Base-by-base conservation (phyloP, 495 filamentous ascomycete genomes). In the Friedmanniomyces simplex region DNA sequence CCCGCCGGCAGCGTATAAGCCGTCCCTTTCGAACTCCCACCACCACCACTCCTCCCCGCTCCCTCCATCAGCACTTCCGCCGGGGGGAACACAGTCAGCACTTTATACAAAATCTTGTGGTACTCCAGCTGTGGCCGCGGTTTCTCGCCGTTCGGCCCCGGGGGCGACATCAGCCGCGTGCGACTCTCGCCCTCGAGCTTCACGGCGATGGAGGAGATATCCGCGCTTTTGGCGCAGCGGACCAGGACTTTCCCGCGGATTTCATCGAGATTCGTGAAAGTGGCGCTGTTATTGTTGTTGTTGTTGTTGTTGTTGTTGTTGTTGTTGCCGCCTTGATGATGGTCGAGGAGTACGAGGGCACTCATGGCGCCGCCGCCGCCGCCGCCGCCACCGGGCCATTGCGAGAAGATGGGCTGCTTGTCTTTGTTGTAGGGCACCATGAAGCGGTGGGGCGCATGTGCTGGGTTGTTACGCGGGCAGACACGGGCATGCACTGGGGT, bases 111-210 rank as follows among this genome's bases (percentile, higher is more conserved):
- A 26, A 89, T 73, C 84, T 93, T 90, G 56, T 88, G 87, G 13
- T 95, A 80, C 64, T 91, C 85, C 42, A 83, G 68, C 65, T 85
- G 82, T 8, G 80, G 77, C 57, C 74, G 76, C 64, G 77, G 77
- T 64, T 74, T 77, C 26, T 85, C 75, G 22, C 75, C 74, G 41
- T 74, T 66, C 25, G 78, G 75, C 24, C 57, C 68, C 45, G 52
- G 58, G n/a, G 69, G 72, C 55, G 65, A 53, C 53, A 70, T 14
- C 54, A 86, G 67, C 43, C 81, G 78, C 20, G 89, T 90, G 48
- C 78, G 77, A 62, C 85, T 87, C 69, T 94, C 90, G 53, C 91
- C 93, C 68, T 98, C 91, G 36, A 98, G 79, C 74, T 98, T 98
- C 61, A 96, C 91, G 42, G 89, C 79, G 52, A 98, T 86, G 13